Conservation (phyloP, 2,329 filamentous ascomycete species). For the Neonectria magnoliae region DNA sequence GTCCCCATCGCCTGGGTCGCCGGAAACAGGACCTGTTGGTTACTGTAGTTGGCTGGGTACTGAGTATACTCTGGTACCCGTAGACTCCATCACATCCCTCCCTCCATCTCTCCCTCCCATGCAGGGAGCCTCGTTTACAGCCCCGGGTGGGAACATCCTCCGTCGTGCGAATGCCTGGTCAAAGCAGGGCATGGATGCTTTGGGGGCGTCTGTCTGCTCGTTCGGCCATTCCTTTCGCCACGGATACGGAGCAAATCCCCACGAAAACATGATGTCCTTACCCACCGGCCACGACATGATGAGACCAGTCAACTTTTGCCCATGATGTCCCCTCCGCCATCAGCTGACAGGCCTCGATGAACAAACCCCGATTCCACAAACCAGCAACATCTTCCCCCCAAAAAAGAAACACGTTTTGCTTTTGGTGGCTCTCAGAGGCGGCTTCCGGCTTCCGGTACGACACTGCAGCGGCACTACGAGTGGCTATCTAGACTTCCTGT, state of each 20-base stretch:
- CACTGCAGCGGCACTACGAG: neutral
- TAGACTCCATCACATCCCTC: neutral
- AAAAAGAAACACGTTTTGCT: neutral
- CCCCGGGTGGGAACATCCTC: neutral
- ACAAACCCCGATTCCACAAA: neutral
- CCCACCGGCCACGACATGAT: too few species aligned
- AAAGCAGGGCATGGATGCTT: neutral
- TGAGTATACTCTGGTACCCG: too few species aligned
- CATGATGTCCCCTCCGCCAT: neutral
- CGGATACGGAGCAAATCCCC: neutral
- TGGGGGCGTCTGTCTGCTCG: neutral
- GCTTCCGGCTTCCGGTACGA: conserved; percentile 1
- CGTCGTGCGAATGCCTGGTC: neutral
- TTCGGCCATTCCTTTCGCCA: neutral
- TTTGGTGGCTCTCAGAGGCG: neutral
- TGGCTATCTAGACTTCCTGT: too few species aligned
- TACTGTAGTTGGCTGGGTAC: too few species aligned
- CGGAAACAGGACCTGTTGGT: neutral
- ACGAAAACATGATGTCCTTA: neutral
- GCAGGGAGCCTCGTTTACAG: neutral
- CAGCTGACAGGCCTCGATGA: too few species aligned
- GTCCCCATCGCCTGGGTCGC: neutral
- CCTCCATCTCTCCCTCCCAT: neutral
- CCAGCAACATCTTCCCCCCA: neutral
- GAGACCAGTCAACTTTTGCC: neutral